Base-by-base conservation (phyloP, 768 basidiomycete genomes). In the Leccinum fibrillosum region DNA sequence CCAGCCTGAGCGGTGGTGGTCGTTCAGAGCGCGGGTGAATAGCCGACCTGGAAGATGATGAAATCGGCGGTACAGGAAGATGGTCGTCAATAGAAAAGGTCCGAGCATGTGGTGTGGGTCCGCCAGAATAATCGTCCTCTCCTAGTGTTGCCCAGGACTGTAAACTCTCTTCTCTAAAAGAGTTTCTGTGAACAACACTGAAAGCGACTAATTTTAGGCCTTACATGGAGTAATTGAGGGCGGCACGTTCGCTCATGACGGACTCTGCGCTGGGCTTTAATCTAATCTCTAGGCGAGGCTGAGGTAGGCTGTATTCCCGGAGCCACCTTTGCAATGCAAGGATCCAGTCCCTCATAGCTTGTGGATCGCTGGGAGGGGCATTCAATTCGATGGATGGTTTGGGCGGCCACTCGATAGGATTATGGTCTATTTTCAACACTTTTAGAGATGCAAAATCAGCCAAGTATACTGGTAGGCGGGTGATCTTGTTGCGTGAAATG, bases 321-420 rank as follows among this genome's bases (percentile, higher is more conserved):
- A 98, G 82, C 93, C 93, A 98, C 56, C 70, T 77, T 70, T 90
- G 89, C 59, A 97, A 66, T 55, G 75, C 75, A 39, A 75, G 74
- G 53, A 96, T 84, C 88, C 92, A 94, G 45, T 84, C 81, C 68
- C 81, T 82, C 78, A 86, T 83, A 17, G 77, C 77, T 52, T 83
- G 78, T 32, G 76, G 72, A 57, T 80, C 78, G 49, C 80, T 75
- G 17, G 70, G 62, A 26, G 79, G 76, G 47, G 69, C 74, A 11
- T 74, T 69, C 17, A 70, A 66, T 47, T 81, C 80, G 69, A 88
- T 68, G 13, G 89, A 75, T 50, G 76, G 57, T 60, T 77, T 81
- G 7, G 92, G 89, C 0, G 96, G 96, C 93, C 94, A 98, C 72
- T 94, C 89, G 39, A 97, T 81, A 3, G 95, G 95, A 68, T 99